A percentile compares a stretch with the other conserved stretches of the same genome.
Evolutionary conservation across 2,329 filamentous ascomycete species (phyloP).

Genomic region (Apiospora pterosperma): DNA sequence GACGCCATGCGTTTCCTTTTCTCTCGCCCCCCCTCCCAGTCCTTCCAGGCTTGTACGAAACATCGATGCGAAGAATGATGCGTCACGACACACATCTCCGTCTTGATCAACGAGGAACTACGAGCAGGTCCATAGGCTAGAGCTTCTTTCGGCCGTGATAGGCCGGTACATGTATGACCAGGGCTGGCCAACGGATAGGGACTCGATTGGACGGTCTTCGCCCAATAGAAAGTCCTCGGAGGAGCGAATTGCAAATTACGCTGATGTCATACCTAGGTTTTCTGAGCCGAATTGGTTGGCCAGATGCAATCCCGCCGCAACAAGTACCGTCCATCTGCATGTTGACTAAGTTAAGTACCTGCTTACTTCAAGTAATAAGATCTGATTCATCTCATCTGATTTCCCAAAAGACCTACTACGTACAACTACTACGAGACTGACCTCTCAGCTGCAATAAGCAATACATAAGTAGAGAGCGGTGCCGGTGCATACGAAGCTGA

Average conservation of each 20-base stretch:
- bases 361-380: too few relatives aligned
- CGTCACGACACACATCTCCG: background rate
- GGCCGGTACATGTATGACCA: background rate
- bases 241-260: background rate
- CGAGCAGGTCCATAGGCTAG: background rate
- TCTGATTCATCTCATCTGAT: conserved; percentile 1
- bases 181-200: background rate
- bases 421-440: background rate
- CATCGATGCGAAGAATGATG: background rate
- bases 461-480: too few relatives aligned
- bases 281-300: background rate
- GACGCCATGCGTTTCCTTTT: background rate
- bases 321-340: background rate
- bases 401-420: background rate
- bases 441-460: background rate
- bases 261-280: background rate
- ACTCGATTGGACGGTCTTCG: background rate
- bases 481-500: background rate
- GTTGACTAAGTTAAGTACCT: too few relatives aligned
- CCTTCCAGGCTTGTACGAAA: background rate
- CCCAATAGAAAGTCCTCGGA: background rate
- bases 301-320: background rate
- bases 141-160: background rate
- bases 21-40: too few relatives aligned
- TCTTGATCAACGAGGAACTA: background rate